Evolutionary conservation across 176 grass and related monocot genomes (phyloP).

Genomic region (Phoenix roebelenii): DNA sequence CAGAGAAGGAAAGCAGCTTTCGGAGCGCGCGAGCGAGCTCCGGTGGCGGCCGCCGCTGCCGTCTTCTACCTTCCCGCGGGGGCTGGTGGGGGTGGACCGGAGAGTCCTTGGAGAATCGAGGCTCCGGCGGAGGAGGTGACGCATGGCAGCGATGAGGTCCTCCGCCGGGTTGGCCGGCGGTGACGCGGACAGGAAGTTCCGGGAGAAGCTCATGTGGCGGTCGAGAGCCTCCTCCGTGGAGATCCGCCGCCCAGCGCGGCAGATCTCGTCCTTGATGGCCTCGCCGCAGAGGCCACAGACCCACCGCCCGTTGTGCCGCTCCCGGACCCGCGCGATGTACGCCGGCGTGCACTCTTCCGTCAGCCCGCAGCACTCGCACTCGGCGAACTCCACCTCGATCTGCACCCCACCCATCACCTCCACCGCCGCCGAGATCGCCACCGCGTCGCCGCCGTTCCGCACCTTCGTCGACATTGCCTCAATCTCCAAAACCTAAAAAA

Average conservation of each 20-base stretch:
- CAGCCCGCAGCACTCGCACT: slow-evolving; percentile 11
- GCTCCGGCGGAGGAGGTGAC: slow-evolving; percentile 10
- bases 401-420: not conserved
- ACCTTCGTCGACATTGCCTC: not conserved
- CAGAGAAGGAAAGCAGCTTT: not conserved
- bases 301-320: slow-evolving; percentile 4
- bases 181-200: not conserved
- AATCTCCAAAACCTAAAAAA: not conserved
- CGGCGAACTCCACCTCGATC: slow-evolving; percentile 1
- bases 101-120: slow-evolving; percentile 3
- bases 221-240: slow-evolving; percentile 14
- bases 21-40: not conserved
- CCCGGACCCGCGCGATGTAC: slow-evolving; percentile 7
- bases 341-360: slow-evolving; percentile 14
- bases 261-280: slow-evolving; percentile 14
- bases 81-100: not conserved
- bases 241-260: slow-evolving; percentile 13
- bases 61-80: not conserved
- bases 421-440: not conserved
- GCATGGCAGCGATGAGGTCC: slow-evolving; percentile 14
- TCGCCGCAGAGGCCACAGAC: slow-evolving; percentile 18
- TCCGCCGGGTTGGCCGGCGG: not conserved
- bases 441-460: not conserved
- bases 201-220: slow-evolving; percentile 18
- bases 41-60: not conserved